Evolutionary conservation across 2,329 filamentous ascomycete genomes (phyloP).

Genomic region (Verticillium tricorpus): DNA sequence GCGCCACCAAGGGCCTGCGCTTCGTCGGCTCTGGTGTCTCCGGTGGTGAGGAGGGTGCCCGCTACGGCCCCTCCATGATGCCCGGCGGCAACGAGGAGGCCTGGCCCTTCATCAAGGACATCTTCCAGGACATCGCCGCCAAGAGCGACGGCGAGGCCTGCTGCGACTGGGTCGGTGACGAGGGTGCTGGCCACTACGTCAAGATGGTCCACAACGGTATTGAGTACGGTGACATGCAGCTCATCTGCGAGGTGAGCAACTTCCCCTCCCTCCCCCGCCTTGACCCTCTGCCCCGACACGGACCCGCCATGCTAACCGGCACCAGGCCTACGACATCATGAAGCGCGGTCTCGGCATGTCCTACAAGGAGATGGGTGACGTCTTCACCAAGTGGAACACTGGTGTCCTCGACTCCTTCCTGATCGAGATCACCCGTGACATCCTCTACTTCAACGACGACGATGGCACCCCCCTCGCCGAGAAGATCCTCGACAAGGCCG

Average conservation of each 20-base stretch:
- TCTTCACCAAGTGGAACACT: constrained; percentile 95
- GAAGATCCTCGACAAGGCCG: constrained; percentile 98
- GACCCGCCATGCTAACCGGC: constrained; percentile 14
- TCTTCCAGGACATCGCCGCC: constrained; percentile 96
- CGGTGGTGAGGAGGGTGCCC: constrained; percentile 98
- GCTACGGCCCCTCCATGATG: constrained; percentile 97
- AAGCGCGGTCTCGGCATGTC: constrained; percentile 90
- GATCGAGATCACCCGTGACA: constrained; percentile 97
- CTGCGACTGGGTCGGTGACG: constrained; percentile 99
- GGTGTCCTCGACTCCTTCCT: constrained; percentile 98
- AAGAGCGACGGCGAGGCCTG: constrained; percentile 97
- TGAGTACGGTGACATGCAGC: constrained; percentile 99
- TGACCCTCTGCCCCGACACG: neutral
- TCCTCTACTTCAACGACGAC: constrained; percentile 97
- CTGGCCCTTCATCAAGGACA: constrained; percentile 97
- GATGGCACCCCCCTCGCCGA: constrained; percentile 87
- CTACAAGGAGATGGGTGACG: constrained; percentile 93
- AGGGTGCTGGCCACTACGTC: constrained; percentile 99
- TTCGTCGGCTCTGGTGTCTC: constrained; percentile 98
- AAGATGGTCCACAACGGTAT: constrained; percentile 99
- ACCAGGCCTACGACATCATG: constrained; percentile 97
- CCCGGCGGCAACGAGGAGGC: constrained; percentile 97
- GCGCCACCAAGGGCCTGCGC: constrained; percentile 79
- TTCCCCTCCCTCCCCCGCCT: neutral
- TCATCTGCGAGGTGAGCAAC: constrained; percentile 85